Base-by-base conservation (phyloP, 2,329 filamentous ascomycete genomes). In the Aspergillus pseudoterreus region DNA sequence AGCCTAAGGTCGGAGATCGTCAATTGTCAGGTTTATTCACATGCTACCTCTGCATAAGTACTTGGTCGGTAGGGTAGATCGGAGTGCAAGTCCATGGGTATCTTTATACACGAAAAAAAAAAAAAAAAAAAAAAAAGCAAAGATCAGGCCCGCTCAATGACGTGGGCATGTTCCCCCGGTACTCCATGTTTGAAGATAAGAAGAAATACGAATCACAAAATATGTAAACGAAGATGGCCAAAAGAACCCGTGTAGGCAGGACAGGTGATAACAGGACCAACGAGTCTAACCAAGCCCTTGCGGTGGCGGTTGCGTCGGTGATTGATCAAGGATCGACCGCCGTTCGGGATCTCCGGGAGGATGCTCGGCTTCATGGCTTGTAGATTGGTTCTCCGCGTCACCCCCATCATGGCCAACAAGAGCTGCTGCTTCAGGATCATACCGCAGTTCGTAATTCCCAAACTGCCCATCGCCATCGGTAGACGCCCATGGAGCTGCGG, bases 401-500 rank as follows among this genome's bases (percentile, higher is more conserved):
- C 46, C 9, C 45, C 54, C 57, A 49, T 61, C 66, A 43, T 65
- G 61, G 8, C 64, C 61, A n/a, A 72, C 55, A 33, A 72, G 60
- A 2, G 69, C 70, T 14, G 70, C 70, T 3, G 70, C 56, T 46
- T 72, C 70, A 1, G 70, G 70, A 42, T 72, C 69, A 53, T 72
- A 72, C 4, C 66, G 67, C 24, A 72, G 52, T 22, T 64, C 62
- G 45, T 70, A 67, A 19, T 64, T 56, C 9, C 57, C 55, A 58
- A 56, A 35, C n/a, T 41, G 21, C 15, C 53, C 63, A 21, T 64
- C 61, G 14, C 66, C 55, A 32, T 69, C 66, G 17, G 70, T 67
- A 3, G 78, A 74, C n/a, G 73, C 78, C 80, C 82, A 84, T 2
- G 79, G 78, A 45, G 79, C 72, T 32, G 76, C 76, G 27, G 73